These are phyloP conservation scores for Lentinula edodes DNA, from an alignment of 768 basidiomycete genomes.

Conservation along the genomic window DNA sequence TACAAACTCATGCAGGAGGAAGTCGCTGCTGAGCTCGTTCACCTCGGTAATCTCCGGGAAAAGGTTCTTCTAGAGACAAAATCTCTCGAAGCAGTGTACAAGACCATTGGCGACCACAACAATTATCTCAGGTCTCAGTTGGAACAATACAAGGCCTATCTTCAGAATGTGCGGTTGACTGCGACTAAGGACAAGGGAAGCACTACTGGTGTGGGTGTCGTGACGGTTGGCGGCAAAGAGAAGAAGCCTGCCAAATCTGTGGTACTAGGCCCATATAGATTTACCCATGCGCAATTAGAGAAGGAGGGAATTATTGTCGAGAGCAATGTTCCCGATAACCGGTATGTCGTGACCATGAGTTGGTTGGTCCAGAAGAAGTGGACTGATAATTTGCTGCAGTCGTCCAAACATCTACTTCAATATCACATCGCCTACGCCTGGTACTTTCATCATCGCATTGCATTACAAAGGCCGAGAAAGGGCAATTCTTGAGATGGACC, in stretches of 20 bases:
- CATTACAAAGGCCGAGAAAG: slow-evolving; percentile 99
- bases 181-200: slow-evolving; percentile 85
- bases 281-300: slow-evolving; percentile 96
- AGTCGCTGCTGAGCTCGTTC: slow-evolving; percentile 89
- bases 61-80: slow-evolving; percentile 92
- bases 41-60: slow-evolving; percentile 93
- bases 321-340: slow-evolving; percentile 97
- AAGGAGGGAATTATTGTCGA: slow-evolving; percentile 99
- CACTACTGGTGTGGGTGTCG: slow-evolving; percentile 87
- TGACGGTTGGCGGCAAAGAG: slow-evolving; percentile 95
- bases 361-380: not conserved
- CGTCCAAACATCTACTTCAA: slow-evolving; percentile 99
- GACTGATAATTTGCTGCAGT: slow-evolving; percentile 31
- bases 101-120: slow-evolving; percentile 99
- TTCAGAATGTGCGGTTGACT: slow-evolving; percentile 94
- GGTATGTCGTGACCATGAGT: slow-evolving; percentile 36
- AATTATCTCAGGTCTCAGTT: slow-evolving; percentile 93
- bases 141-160: slow-evolving; percentile 99
- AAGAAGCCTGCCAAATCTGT: slow-evolving; percentile 84
- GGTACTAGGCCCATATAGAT: slow-evolving; percentile 92
- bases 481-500: slow-evolving; percentile 98
- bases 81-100: slow-evolving; percentile 94
- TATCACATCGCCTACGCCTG: slow-evolving; percentile 95
- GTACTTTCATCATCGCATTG: slow-evolving; percentile 97
- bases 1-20: slow-evolving; percentile 98